phyloP scores from a whole-genome alignment of 805 yeast genomes.

The Yarrowia sp. region DNA sequence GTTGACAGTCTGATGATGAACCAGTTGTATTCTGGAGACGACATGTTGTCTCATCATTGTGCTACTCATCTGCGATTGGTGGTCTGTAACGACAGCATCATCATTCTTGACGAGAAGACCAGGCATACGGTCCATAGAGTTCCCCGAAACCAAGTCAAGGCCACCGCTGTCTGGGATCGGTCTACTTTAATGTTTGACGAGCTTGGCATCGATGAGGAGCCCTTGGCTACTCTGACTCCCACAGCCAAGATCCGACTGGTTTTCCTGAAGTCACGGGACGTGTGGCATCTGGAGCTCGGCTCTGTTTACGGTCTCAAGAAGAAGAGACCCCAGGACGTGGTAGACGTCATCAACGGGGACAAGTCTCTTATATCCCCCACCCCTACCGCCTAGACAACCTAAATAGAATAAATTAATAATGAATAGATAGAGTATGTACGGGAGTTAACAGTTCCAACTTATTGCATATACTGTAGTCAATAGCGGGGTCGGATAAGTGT shows the following conservation, averaged over 20 bases:
- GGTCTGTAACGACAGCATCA: constrained; percentile 15
- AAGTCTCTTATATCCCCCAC: not conserved
- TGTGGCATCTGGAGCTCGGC: constrained; percentile 17
- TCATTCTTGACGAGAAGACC: constrained; percentile 18
- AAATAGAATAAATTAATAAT: not conserved
- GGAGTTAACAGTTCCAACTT: too few species aligned
- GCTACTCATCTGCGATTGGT: constrained; percentile 18
- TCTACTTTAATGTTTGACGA: constrained; percentile 8
- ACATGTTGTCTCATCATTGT: constrained; percentile 23
- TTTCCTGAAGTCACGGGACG: constrained; percentile 21
- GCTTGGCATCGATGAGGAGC: constrained; percentile 18
- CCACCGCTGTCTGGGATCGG: constrained; percentile 13
- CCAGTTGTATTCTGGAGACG: constrained; percentile 6
- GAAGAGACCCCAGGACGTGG: constrained; percentile 18
- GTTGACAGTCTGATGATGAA: constrained; percentile 10
- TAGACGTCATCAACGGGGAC: constrained; percentile 20
- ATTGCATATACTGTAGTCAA: too few species aligned
- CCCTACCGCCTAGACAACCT: constrained; percentile 14
- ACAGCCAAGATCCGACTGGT: constrained; percentile 8
- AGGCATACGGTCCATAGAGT: constrained; percentile 25
- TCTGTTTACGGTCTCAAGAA: constrained; percentile 6
- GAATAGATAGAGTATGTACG: constrained; percentile 6
- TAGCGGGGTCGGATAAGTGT: too few species aligned
- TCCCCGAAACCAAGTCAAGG: constrained; percentile 10
- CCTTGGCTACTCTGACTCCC: not conserved